Base-by-base conservation (phyloP, 352 stramenopile species). In the Globisporangium nunn region DNA sequence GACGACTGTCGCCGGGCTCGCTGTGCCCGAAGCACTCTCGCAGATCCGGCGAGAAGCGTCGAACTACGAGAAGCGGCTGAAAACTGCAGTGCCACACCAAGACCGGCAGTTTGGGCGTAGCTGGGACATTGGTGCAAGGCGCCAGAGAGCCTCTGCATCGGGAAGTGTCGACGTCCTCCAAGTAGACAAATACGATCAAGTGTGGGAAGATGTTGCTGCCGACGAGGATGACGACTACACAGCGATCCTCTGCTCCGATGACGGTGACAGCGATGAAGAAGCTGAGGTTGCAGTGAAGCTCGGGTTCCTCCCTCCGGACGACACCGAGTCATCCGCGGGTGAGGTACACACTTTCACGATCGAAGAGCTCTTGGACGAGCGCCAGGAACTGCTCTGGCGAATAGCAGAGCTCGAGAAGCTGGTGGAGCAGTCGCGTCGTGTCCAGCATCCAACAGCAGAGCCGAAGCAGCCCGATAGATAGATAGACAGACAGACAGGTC, bases 1-100 rank as follows among this genome's bases (percentile, higher is more conserved):
- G 11, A 74, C 74, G 67, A 88, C 78, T 11, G 70, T 84, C 15
- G 75, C 74, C 17, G 78, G 75, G 14, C 64, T 87, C 15, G 72
- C 62, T 6, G 64, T 84, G 0, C 74, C 78, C 0, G 72, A 82
- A 52, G 72, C 78, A 10, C 52, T 79, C 11, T 69, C 63, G 4
- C 69, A 84, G 58, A 63, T 88, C 14, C 63, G 69, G 23, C 74
- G 74, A 6, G 74, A 79, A 10, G 59, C 58, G 4, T 67, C 53
- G 2, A 76, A 67, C 52, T 63, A 64, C 30, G 64, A 81, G 11
- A 81, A 75, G 37, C 72, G 78, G 6, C 48, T 82, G 39, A 71
- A 75, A 54, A 85, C 74, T 5, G 78, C 78, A 5, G 3, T 52
- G 29, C 8, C 18, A 3, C 14, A 10, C 31, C 52, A 18, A 49